Evolutionary conservation across 495 filamentous ascomycete species (phyloP), one percentile per base, ranked within the genome.

Genomic region (Thermochaetoides thermophila): DNA sequence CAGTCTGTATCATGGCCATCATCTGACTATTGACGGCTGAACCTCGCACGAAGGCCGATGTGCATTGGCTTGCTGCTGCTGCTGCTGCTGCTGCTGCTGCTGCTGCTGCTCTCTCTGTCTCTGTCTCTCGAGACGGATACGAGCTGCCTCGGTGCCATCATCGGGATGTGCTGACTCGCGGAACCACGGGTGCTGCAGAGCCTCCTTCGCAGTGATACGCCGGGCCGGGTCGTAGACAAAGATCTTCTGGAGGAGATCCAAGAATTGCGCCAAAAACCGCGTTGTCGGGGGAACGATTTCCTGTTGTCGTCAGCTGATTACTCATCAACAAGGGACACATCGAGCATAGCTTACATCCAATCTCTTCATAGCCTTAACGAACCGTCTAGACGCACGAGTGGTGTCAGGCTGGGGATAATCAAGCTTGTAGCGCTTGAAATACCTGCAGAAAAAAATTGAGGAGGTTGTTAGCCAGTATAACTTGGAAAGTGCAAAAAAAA

Each of bases 131-230:
- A 66, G 37, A 25, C 68, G 65, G 33, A 91, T 81, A 43, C 79
- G 78, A 17, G 76, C 68, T 23, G 89, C 89, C 60, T 96, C 91
- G 14, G 86, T 95, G 22, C 89, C 89, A 51, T 97, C 89, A 48
- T 97, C 89, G 14, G 78, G 70, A 9, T 69, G 57, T 3, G 78
- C 63, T 5, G 64, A 64, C 54, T 96, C 87, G 43, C 76, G 78
- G 61, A 97, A 97, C 89, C 89, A 97, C 0, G 79, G 74, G 49
- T 97, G 89, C 39, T 87, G 74, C 27, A 97, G 61, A 6, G 89
- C 89, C 47, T 91, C 61, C 44, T 92, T 84, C 34, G 89, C 89
- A 3, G 83, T 92, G 46, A 97, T 92, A 18, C 89, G 75, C 36
- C 78, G 70, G 29, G 75, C 76, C 2, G 91, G 86, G 42, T 97